Base-by-base conservation (phyloP, 345 rosid genomes). In the Eucalyptus grandis region DNA sequence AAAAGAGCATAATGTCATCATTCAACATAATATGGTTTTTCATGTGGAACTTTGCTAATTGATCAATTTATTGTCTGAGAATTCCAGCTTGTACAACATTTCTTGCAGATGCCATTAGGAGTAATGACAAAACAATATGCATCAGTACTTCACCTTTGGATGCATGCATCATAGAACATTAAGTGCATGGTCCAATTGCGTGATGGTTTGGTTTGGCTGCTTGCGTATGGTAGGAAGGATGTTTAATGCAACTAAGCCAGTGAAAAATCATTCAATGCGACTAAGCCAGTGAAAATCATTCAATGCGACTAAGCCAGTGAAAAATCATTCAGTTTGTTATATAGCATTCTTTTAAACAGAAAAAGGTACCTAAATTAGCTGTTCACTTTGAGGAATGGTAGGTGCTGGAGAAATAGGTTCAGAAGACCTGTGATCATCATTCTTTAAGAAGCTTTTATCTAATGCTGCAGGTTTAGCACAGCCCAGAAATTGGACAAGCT, bases 401-500 rank as follows among this genome's bases (percentile, higher is more conserved):
- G 47, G 83, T 77, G 13, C 47, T 77, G 40, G 56, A 46, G 37
- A 26, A 88, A 24, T 88, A 34, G 88, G 54, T 53, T 86, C 65
- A 69, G 83, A 77, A 77, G 27, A 77, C 9, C 83, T 40, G 83
- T 77, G 47, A 19, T 77, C 26, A 11, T 40, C 46, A 77, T 77
- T 77, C 67, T 53, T 86, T 46, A 49, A 72, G 87, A 77, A 44
- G 24, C 77, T 90, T 86, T 67, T 86, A 62, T 88, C 34, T 80
- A 89, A 50, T 88, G 69, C 87, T 94, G 93, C 97, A 98, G 99
- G 92, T 98, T 95, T 92, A 95, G 95, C 90, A 97, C 99, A 51
- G 99, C 99, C 91, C 99, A 98, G 93, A 98, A 98, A 88, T 90
- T 98, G 91, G 99, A 98, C 94, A 98, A 97, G 92, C 98, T 96